Conservation (phyloP, 345 rosid genomes). For the Citrus reticulata region DNA sequence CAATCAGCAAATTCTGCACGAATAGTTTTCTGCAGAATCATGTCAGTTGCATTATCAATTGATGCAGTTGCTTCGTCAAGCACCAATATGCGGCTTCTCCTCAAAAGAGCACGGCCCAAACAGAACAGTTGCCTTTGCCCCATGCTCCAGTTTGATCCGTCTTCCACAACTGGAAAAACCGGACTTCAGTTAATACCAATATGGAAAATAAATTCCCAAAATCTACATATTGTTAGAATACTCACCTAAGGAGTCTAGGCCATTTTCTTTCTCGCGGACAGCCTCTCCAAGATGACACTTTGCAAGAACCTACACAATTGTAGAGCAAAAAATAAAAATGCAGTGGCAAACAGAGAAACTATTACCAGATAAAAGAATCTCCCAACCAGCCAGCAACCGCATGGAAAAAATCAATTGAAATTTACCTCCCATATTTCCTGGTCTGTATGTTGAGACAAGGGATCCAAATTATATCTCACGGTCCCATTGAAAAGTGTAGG, state of each 20-base stretch:
- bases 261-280: constrained; percentile 31
- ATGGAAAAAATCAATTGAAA: neutral
- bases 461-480: constrained; percentile 65
- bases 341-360: neutral
- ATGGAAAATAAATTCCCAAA: neutral
- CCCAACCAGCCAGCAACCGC: neutral
- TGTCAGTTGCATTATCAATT: constrained; percentile 85
- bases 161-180: constrained; percentile 59
- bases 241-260: constrained; percentile 23
- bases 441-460: constrained; percentile 35
- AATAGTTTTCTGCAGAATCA: constrained; percentile 79
- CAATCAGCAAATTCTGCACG: constrained; percentile 71
- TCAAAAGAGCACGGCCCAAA: constrained; percentile 83
- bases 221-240: neutral
- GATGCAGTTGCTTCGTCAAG: constrained; percentile 98
- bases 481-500: constrained; percentile 60
- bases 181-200: neutral
- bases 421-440: constrained; percentile 52
- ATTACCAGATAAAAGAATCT: neutral
- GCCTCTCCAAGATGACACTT: constrained; percentile 41
- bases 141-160: constrained; percentile 97
- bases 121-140: constrained; percentile 92
- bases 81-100: constrained; percentile 77
- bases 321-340: neutral
- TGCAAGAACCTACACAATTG: constrained; percentile 27